Base-by-base conservation (phyloP, 2,329 filamentous ascomycete genomes). In the Neofusicoccum laricinum region DNA sequence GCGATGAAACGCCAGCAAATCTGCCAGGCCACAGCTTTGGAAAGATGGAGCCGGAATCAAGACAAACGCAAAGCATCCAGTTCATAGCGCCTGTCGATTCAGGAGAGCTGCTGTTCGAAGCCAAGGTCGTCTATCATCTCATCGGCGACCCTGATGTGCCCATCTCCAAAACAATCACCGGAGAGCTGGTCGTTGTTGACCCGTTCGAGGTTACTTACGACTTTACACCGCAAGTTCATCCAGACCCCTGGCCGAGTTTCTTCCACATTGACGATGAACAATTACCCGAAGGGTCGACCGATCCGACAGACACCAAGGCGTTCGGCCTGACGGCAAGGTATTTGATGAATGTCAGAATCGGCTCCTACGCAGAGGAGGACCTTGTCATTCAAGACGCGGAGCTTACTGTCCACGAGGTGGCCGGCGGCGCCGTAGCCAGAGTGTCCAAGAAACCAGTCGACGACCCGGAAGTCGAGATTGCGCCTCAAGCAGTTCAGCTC, bases 121-220 rank as follows among this genome's bases (percentile, higher is more conserved):
- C 97, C 51, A 89, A 88, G 68, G 87, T 90, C 1, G 83, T 87
- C 6, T 99, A 99, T 73, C 87, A 90, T 70, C 82, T 98, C 1
- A 81, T 88, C 2, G 90, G 91, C 5, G 93, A 98, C 72, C 81
- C 88, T 0, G 89, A 90, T 58, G 97, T 93, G 1, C 88, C 90
- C 1, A 90, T 98, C 43, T 87, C 88, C 41, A 94, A 96, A 75
- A 86, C 85, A 2, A 79, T 90, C 21, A 83, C 86, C 1, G 84
- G 90, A 43, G 88, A 89, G 61, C 76, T 98, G 4, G 85, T 87
- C 41, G 85, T 97, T 63, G 87, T 92, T 62, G 89, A 88, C 57
- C 92, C 94, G 0, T 98, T 99, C 70, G 93, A 97, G 77, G 91
- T 93, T 15, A 95, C 91, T 71, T 97, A 96, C 75, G 92, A 96